Evolutionary conservation across 192 early-diverging fungal genomes (phyloP), one percentile per base, ranked within the genome.

Genomic region (Chytriomyces confervae): DNA sequence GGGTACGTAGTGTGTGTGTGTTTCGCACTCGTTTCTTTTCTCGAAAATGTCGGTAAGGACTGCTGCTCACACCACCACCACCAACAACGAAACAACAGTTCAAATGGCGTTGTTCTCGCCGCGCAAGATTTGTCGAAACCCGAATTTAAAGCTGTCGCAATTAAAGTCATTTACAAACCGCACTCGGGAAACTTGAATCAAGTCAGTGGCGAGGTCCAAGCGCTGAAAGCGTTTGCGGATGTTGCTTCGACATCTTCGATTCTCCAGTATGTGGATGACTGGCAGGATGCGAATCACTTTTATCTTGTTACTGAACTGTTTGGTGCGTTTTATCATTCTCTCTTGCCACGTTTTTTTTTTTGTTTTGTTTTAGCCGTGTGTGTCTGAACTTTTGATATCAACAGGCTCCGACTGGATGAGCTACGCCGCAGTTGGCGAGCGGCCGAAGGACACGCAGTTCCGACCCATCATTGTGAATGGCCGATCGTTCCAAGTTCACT

Each of bases 251-350:
- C 11, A 20, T 27, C 63, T 57, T 20, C 29, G 45, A 18, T 61
- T 9, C 16, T 79, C 1, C 7, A n/a, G 6, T 66, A 45, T 65
- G 27, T 63, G 36, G 63, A 43, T n/a, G 9, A 9, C 24, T 79
- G 70, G 70, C 43, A 73, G n/a, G 78, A 79, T 53, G 20, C 61
- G 10, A 24, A 50, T 6, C 61, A 79, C 57, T 75, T 67, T 61
- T 79, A 79, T 49, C 72, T 79, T 29, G 72, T 79, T 29, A 79
- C 78, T 51, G 78, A 79, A 20, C 63, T 76, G n/a, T 76, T 66
- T 66, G 74, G 74, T 24, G 36, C 2, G 8, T 13, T 5, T 44
- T 74, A 2, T 2, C 0, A n/a, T n/a, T n/a, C n/a, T n/a, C 2
- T 36, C 2, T 36, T 36, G 0, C 2, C 2, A 2, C 2, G 29